These are phyloP conservation scores for Nothopassalora personata DNA, from an alignment of 2,329 filamentous ascomycete species.

Conservation along the genomic window DNA sequence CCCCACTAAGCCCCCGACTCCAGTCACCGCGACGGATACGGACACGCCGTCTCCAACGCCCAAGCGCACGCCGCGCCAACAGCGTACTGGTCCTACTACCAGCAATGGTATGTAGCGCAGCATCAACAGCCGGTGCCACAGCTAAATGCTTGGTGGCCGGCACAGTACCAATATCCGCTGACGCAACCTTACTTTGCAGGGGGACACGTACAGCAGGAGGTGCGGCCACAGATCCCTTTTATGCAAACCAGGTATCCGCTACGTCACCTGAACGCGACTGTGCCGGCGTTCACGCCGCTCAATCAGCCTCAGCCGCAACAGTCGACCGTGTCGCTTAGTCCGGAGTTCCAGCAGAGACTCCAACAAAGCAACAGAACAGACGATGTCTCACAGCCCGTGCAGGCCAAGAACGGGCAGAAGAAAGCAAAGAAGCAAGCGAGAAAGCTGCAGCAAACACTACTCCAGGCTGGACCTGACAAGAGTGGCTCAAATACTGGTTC, in stretches of 20 bases:
- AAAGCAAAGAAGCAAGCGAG: background rate
- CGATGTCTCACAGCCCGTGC: background rate
- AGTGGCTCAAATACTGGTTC: background rate
- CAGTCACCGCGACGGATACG: background rate
- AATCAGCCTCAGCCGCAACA: background rate
- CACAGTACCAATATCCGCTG: background rate
- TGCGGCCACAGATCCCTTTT: background rate
- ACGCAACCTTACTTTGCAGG: background rate
- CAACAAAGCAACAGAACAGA: background rate
- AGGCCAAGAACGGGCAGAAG: background rate
- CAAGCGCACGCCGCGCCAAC: background rate
- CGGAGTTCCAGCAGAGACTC: background rate
- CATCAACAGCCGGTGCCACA: background rate
- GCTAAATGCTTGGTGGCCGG: background rate
- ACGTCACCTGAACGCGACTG: background rate
- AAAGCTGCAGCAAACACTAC: background rate
- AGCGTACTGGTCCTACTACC: background rate
- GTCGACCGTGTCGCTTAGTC: background rate
- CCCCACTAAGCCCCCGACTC: background rate
- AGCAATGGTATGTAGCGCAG: background rate
- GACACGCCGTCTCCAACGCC: background rate
- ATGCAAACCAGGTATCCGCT: background rate
- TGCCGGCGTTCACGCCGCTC: slow-evolving; percentile 1
- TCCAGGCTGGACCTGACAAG: background rate
- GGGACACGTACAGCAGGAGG: background rate